Conservation (phyloP, 257 asterid species). For the Scutellaria barbata region DNA sequence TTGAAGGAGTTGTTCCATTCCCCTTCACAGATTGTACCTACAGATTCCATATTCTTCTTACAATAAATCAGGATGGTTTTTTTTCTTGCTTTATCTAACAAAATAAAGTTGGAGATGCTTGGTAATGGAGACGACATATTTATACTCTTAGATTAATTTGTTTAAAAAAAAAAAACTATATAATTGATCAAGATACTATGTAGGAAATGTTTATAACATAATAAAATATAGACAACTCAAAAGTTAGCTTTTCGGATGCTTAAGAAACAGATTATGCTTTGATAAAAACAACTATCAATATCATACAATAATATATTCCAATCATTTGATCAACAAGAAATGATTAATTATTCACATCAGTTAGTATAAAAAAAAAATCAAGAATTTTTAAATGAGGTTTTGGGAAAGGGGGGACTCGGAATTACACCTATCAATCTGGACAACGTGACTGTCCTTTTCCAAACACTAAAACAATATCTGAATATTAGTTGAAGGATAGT, state of each 20-base stretch:
- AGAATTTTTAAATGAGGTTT: conserved; percentile 21
- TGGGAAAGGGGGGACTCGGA: conserved; percentile 30
- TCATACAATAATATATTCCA: conserved; percentile 19
- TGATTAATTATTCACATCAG: conserved; percentile 34
- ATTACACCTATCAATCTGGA: conserved; percentile 39
- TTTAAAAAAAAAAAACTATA: background rate
- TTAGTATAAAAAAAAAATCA: conserved; percentile 26
- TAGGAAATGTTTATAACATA: background rate
- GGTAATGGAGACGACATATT: conserved; percentile 33
- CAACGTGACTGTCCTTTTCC: conserved; percentile 43
- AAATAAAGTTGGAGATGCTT: conserved; percentile 26
- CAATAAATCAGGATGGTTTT: background rate
- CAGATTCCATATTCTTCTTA: conserved; percentile 50
- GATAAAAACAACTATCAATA: conserved; percentile 27
- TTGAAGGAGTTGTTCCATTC: conserved; percentile 57
- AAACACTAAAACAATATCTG: conserved; percentile 1
- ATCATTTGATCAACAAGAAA: conserved; percentile 45
- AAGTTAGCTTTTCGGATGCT: conserved; percentile 37
- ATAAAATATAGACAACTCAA: conserved; percentile 36
- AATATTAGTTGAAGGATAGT: background rate
- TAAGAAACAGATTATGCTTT: conserved; percentile 25
- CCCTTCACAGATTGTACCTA: conserved; percentile 45
- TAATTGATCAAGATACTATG: conserved; percentile 14
- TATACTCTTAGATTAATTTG: conserved; percentile 41
- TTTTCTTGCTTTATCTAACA: background rate